phyloP scores from a whole-genome alignment of 1,139 yeast species.

The Yamadazyma triangularis region DNA sequence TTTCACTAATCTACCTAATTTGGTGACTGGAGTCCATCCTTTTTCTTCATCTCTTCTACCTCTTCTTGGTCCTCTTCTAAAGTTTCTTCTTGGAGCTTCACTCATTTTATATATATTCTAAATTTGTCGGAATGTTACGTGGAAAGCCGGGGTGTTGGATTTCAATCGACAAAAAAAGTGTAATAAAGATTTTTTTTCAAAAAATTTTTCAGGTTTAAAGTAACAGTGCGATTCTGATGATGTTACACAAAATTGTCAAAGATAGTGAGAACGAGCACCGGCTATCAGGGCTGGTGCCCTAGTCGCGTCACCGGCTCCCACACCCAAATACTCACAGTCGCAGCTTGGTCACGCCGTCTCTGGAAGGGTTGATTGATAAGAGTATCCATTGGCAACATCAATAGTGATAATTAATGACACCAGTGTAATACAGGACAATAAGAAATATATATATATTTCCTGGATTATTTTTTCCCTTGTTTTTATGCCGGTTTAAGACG shows the following conservation, averaged over 20 bases:
- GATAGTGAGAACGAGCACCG: too few relatives aligned
- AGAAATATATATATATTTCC: too few relatives aligned
- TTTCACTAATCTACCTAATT: slow-evolving; percentile 99
- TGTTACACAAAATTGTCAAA: not conserved
- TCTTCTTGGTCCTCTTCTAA: slow-evolving; percentile 56
- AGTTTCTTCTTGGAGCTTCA: slow-evolving; percentile 59
- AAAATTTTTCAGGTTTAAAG: slow-evolving; percentile 6
- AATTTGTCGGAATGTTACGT: slow-evolving; percentile 76
- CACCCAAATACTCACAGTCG: too few relatives aligned
- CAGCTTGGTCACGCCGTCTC: too few relatives aligned
- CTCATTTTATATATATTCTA: slow-evolving; percentile 43
- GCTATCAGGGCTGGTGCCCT: too few relatives aligned
- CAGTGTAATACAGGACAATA: too few relatives aligned
- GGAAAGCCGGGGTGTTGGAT: slow-evolving; percentile 92
- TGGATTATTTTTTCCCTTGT: too few relatives aligned
- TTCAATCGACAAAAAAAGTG: slow-evolving; percentile 66
- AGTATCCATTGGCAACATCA: too few relatives aligned
- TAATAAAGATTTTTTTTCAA: slow-evolving; percentile 3
- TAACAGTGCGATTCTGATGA: not conserved
- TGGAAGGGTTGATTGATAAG: too few relatives aligned
- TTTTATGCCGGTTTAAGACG: too few relatives aligned
- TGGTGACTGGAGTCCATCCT: slow-evolving; percentile 99
- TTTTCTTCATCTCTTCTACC: slow-evolving; percentile 88
- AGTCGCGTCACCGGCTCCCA: too few relatives aligned
- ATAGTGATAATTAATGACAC: too few relatives aligned